Percentiles rank a stretch among this genome's conserved stretches.
phyloP scores from a whole-genome alignment of 208 protist genomes.

The Acanthamoeba polyphaga region DNA sequence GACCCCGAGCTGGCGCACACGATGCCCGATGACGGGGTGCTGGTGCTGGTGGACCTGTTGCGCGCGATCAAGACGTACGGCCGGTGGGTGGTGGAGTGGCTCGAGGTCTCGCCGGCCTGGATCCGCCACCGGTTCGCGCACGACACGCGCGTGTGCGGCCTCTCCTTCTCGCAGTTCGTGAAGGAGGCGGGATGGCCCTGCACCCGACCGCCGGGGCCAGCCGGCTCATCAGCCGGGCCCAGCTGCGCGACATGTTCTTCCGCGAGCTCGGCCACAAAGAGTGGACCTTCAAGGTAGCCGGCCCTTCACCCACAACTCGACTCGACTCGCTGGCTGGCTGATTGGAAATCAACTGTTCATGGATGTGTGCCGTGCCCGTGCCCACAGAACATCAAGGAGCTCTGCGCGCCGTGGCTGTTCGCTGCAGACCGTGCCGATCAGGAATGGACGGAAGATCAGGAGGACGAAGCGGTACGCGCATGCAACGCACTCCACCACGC shows the following conservation, averaged over 20 bases:
- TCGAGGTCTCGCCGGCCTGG: neutral
- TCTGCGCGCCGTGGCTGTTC: neutral
- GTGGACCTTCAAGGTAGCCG: neutral
- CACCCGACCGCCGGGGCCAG: neutral
- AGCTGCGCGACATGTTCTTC: neutral
- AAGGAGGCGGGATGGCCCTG: neutral
- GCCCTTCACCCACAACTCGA: neutral
- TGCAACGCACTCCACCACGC: neutral
- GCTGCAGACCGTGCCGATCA: neutral
- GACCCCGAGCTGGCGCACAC: neutral
- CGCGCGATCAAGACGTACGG: neutral
- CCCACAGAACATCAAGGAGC: neutral
- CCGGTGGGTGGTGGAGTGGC: neutral
- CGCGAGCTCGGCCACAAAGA: neutral
- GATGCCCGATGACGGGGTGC: neutral
- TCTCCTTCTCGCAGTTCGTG: constrained; percentile 27
- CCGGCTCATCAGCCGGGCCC: neutral
- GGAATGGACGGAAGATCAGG: neutral
- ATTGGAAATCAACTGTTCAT: too few species aligned
- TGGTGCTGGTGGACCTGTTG: neutral
- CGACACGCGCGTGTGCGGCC: neutral
- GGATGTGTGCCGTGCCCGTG: too few species aligned
- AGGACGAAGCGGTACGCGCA: neutral
- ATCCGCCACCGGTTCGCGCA: neutral
- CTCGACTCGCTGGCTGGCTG: neutral